These are phyloP conservation scores for Cryptosporidium ubiquitum DNA, from an alignment of 169 alveolate genomes.

Conservation along the genomic window DNA sequence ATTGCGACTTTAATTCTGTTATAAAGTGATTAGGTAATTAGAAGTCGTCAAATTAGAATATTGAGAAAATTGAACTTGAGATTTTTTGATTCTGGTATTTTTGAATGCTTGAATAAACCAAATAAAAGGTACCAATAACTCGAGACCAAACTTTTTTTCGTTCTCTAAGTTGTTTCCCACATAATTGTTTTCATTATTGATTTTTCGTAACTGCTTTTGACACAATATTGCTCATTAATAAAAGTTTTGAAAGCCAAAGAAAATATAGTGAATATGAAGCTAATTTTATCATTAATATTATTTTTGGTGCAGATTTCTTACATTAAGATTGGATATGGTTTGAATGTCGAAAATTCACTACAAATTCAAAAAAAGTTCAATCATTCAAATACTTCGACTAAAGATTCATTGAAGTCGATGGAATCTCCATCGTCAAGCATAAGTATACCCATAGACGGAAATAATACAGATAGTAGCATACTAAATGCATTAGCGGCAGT, in stretches of 20 bases:
- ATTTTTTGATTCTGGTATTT: background rate
- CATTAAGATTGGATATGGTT: conserved; percentile 20
- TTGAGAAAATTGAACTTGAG: background rate
- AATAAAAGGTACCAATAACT: background rate
- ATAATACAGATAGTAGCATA: conserved; percentile 14
- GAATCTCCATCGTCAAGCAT: conserved; percentile 8
- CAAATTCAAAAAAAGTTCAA: background rate
- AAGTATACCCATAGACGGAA: conserved; percentile 24
- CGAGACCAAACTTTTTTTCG: background rate
- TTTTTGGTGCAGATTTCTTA: conserved; percentile 23
- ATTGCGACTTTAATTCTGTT: background rate
- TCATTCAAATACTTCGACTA: background rate
- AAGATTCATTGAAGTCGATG: conserved; percentile 13
- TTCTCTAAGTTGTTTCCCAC: background rate
- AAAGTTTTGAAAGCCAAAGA: background rate
- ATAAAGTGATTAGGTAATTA: background rate
- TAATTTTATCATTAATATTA: background rate
- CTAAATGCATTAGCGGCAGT: conserved; percentile 26
- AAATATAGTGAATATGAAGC: conserved; percentile 6
- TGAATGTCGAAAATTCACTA: conserved; percentile 48
- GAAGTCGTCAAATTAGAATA: background rate
- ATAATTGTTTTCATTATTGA: background rate
- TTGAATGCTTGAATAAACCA: background rate
- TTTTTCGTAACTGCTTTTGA: background rate
- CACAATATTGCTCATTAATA: background rate